These are phyloP conservation scores for Alternaria longipes DNA, from an alignment of 2,329 filamentous ascomycete species.

Conservation along the genomic window DNA sequence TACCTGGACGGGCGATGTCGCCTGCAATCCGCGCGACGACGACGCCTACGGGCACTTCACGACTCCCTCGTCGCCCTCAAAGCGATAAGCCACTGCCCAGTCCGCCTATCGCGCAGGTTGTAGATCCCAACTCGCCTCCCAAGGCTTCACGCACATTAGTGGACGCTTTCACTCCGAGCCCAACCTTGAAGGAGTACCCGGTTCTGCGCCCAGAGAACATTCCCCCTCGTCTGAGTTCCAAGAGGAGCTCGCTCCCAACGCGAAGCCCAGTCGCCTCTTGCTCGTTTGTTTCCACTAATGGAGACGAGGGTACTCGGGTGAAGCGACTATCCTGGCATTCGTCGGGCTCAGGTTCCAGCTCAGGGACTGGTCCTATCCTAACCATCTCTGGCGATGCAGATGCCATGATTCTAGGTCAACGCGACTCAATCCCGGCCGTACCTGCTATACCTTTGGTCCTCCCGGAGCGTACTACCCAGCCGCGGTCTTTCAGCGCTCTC, in stretches of 20 bases:
- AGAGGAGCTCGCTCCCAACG: constrained; percentile 23
- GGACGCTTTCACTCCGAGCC: constrained; percentile 50
- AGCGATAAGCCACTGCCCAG: constrained; percentile 53
- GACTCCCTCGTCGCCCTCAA: constrained; percentile 40
- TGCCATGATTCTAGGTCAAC: constrained; percentile 27
- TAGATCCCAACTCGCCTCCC: constrained; percentile 42
- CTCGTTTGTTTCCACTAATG: constrained; percentile 11
- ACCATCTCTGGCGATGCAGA: constrained; percentile 41
- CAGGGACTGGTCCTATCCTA: constrained; percentile 29
- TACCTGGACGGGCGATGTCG: constrained; percentile 12
- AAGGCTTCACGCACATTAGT: constrained; percentile 52
- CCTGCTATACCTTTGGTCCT: constrained; percentile 15
- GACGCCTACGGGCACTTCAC: constrained; percentile 29
- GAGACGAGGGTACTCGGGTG: constrained; percentile 22
- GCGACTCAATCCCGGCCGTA: constrained; percentile 14
- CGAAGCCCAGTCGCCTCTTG: neutral
- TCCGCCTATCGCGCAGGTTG: constrained; percentile 47
- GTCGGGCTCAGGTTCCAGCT: constrained; percentile 13
- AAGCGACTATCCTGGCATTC: constrained; percentile 35
- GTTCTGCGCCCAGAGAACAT: constrained; percentile 38
- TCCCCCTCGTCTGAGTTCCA: constrained; percentile 29
- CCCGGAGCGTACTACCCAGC: neutral
- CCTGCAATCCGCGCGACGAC: constrained; percentile 1
- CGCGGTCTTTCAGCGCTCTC: constrained; percentile 20
- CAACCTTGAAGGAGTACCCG: constrained; percentile 40